Conservation (phyloP, 2,329 filamentous ascomycete species). For the Paecilomyces formosus region DNA sequence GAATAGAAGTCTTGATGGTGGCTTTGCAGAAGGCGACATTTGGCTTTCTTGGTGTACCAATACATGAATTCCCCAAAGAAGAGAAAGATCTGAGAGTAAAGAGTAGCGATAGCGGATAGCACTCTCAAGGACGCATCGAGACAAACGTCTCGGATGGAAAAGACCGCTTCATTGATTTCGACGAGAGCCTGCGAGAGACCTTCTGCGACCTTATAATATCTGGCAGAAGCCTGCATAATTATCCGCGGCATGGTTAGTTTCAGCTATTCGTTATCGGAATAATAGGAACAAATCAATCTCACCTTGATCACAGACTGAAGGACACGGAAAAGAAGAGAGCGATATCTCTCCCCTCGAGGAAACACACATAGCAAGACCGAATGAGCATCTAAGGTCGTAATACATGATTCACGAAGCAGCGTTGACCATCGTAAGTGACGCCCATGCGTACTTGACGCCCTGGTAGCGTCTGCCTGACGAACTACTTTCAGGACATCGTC, state of each 20-base stretch:
- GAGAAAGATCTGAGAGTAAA: constrained; percentile 29
- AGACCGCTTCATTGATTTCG: constrained; percentile 24
- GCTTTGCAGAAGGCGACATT: constrained; percentile 27
- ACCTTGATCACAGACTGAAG: constrained; percentile 32
- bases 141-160: constrained; percentile 8
- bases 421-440: constrained; percentile 17
- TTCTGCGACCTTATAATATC: constrained; percentile 27
- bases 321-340: constrained; percentile 26
- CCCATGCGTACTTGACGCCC: constrained; percentile 20
- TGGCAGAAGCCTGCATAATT: constrained; percentile 21
- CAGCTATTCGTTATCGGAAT: neutral
- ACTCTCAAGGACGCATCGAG: constrained; percentile 8
- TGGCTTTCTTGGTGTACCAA: constrained; percentile 27
- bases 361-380: constrained; percentile 16
- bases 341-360: constrained; percentile 19
- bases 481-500: constrained; percentile 23
- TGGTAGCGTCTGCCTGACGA: constrained; percentile 17
- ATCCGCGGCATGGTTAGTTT: constrained; percentile 1
- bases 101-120: constrained; percentile 15
- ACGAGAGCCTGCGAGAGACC: constrained; percentile 24
- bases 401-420: constrained; percentile 20
- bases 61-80: constrained; percentile 31
- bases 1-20: constrained; percentile 26
- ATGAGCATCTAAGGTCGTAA: constrained; percentile 22
- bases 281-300: constrained; percentile 1